phyloP scores from a whole-genome alignment of 2,329 filamentous ascomycete species.

The Pezicula neosporulosa region DNA sequence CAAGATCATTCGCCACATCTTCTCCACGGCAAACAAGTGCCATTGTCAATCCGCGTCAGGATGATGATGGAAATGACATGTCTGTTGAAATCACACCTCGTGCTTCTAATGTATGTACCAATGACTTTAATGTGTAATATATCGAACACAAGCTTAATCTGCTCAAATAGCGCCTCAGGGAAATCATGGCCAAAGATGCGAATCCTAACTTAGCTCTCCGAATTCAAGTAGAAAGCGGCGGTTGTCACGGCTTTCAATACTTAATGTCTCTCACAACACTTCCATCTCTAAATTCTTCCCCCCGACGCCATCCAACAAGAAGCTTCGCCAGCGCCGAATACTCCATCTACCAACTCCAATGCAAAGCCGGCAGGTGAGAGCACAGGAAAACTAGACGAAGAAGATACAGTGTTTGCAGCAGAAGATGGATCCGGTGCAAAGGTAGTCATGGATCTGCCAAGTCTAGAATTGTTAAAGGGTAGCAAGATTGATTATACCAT shows the following conservation, averaged over 20 bases:
- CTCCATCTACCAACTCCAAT: constrained; percentile 15
- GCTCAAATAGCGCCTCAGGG: constrained; percentile 28
- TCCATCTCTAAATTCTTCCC: constrained; percentile 34
- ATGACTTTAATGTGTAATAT: too few relatives aligned
- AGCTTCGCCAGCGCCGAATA: constrained; percentile 12
- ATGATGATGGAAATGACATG: constrained; percentile 85
- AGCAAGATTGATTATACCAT: constrained; percentile 96
- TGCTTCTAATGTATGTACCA: constrained; percentile 37
- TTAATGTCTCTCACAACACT: constrained; percentile 79
- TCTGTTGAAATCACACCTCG: constrained; percentile 78
- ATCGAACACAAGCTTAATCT: constrained; percentile 1
- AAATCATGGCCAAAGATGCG: constrained; percentile 68
- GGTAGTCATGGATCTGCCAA: constrained; percentile 84
- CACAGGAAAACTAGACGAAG: constrained; percentile 53
- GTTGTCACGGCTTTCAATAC: constrained; percentile 98
- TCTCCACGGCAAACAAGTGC: constrained; percentile 37
- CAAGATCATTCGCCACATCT: constrained; percentile 19
- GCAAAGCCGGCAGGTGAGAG: constrained; percentile 18
- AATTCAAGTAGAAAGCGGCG: constrained; percentile 87
- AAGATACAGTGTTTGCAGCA: constrained; percentile 85
- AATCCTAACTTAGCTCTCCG: constrained; percentile 86
- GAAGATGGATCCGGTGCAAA: constrained; percentile 61
- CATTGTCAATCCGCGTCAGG: constrained; percentile 68
- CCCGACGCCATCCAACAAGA: constrained; percentile 10
- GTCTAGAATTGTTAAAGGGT: constrained; percentile 82